Evolutionary conservation across 345 rosid genomes (phyloP), one percentile per base, ranked within the genome.

Genomic region (Citrus maxima): DNA sequence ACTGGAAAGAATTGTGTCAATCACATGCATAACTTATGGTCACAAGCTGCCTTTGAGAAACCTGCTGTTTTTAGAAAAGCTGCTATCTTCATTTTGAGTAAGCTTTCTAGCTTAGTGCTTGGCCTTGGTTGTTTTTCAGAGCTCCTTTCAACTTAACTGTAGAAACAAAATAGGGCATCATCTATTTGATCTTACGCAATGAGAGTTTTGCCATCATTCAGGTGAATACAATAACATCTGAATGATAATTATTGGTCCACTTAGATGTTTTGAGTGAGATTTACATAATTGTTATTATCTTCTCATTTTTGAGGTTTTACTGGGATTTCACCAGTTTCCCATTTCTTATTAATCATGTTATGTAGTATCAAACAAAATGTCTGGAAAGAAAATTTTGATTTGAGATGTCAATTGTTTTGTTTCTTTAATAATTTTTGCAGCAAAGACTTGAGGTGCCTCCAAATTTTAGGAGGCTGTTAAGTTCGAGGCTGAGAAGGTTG

Each of bases 401-500:
- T 75, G 25, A 35, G 40, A 49, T 66, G 56, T 35, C 25, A 34
- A 34, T 7, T 34, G 3, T 30, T 62, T 65, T 74, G 30, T 70
- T 80, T 67, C 79, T 40, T 82, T 80, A 13, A 71, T 75, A 46
- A 77, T 84, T 83, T 38, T 27, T 83, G 88, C 98, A 95, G 97
- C 86, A 84, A 85, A 90, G 88, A 76, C 88, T 89, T 76, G 90
- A 81, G 78, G 89, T 90, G 82, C 91, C 97, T 35, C 88, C 76
- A 79, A 92, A 88, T 78, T 92, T 92, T 82, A 92, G 88, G 86
- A 93, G 90, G 88, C 80, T 74, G 78, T 89, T 95, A 72, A 83
- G 88, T 78, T 80, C 98, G 78, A 91, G 88, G 87, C 82, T 93
- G 88, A 90, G 94, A 86, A 90, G 95, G 83, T 88, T 95, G 81